Evolutionary conservation across 177 flowering plant species (phyloP), one percentile per base, ranked within the genome.

Genomic region (Vitis hybrid): DNA sequence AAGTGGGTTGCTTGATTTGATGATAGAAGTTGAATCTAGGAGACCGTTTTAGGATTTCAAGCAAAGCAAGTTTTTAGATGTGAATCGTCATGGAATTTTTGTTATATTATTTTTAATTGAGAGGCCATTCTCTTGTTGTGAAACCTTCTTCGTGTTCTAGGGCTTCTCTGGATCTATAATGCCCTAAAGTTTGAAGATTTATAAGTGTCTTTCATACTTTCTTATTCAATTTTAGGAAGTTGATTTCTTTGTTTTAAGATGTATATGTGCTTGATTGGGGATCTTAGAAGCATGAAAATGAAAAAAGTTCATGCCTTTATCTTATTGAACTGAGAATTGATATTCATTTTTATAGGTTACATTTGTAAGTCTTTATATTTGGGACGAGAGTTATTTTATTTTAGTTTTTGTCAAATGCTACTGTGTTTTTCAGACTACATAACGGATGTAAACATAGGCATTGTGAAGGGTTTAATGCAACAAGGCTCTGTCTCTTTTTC

Each of bases 41-140:
- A 16, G 59, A 52, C 35, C 67, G 50, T n/a, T 56, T 60, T 5
- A 40, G 64, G 79, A 69, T 61, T 73, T 66, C 21, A 65, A 66
- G 55, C 69, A 61, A 12, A 56, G 81, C 82, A 60, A 76, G 87
- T 56, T 62, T 62, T 74, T 78, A 81, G 80, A 84, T 84, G 86
- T 81, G 74, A 79, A 69, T 70, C 73, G 3, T 46, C 56, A 56
- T 59, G 15, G 11, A 60, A 60, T 68, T 68, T 11, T 63, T 65
- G 30, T 60, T 70, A 19, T 65, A 18, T 71, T 71, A 14, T 69
- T 21, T 67, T 70, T 46, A 10, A 52, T 66, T 68, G n/a, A 52
- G 51, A 73, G 35, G 6, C 52, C n/a, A 65, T 19, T 21, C 15
- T 54, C 58, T 35, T 27, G 9, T 54, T 21, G 52, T 59, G 4